phyloP scores from a whole-genome alignment of 2,329 filamentous ascomycete genomes.

The Cladophialophora psammophila region DNA sequence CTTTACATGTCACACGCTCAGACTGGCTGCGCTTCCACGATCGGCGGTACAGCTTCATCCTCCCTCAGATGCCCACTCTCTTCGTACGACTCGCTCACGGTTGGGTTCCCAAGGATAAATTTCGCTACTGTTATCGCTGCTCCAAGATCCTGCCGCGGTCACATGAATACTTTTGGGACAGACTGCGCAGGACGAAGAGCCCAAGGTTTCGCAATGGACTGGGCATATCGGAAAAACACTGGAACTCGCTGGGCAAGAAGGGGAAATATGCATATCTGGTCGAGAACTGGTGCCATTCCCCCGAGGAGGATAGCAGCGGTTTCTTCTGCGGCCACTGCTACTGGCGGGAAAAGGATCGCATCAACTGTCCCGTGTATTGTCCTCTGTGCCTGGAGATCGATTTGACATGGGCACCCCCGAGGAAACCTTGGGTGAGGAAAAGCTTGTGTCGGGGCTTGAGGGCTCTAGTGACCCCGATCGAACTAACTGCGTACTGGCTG shows the following conservation, averaged over 20 bases:
- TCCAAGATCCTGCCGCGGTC: constrained; percentile 36
- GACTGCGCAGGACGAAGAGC: constrained; percentile 29
- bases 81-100: constrained; percentile 38
- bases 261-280: constrained; percentile 34
- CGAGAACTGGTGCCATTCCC: constrained; percentile 31
- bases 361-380: constrained; percentile 25
- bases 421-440: constrained; percentile 24
- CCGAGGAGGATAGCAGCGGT: constrained; percentile 30
- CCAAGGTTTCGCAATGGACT: constrained; percentile 31
- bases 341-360: constrained; percentile 4
- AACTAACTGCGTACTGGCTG: constrained; percentile 12
- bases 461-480: constrained; percentile 7
- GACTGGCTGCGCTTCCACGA: constrained; percentile 28
- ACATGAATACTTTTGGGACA: constrained; percentile 29
- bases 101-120: constrained; percentile 36
- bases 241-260: constrained; percentile 32
- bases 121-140: constrained; percentile 38
- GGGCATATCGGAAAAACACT: constrained; percentile 24
- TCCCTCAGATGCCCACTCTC: constrained; percentile 30
- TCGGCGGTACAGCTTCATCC: constrained; percentile 23
- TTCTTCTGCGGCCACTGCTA: constrained; percentile 33
- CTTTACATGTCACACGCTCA: constrained; percentile 25
- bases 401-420: constrained; percentile 26
- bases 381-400: constrained; percentile 32
- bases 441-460: background rate